These are phyloP conservation scores for Bipolaris cookei DNA, from an alignment of 2,329 filamentous ascomycete species.

Conservation along the genomic window DNA sequence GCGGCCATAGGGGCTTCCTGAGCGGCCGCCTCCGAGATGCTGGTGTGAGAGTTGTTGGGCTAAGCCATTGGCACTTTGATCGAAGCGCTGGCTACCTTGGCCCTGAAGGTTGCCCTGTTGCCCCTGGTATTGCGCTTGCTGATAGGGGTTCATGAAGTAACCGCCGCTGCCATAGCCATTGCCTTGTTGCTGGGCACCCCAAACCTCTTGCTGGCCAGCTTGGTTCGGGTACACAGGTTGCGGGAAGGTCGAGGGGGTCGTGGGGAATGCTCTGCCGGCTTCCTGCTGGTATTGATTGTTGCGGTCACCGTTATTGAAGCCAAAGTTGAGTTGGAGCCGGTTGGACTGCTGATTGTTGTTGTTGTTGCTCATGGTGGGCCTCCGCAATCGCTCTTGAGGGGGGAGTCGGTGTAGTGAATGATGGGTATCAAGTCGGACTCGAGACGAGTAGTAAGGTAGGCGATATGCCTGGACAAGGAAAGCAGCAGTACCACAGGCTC, in stretches of 20 bases:
- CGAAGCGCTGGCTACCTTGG: conserved; percentile 63
- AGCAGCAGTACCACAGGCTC: conserved; percentile 21
- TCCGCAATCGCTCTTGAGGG: conserved; percentile 20
- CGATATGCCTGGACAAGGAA: conserved; percentile 16
- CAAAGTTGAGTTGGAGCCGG: conserved; percentile 61
- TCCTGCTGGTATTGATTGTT: conserved; percentile 52
- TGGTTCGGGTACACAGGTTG: conserved; percentile 78
- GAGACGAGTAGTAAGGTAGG: conserved; percentile 19
- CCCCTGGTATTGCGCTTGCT: conserved; percentile 55
- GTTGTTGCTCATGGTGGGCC: conserved; percentile 46
- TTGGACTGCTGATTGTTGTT: conserved; percentile 51
- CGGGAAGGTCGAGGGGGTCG: conserved; percentile 94
- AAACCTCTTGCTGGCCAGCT: conserved; percentile 66
- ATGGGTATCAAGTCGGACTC: conserved; percentile 17
- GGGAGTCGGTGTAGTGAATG: conserved; percentile 14
- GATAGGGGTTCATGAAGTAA: conserved; percentile 60
- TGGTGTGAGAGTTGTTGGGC: conserved; percentile 97
- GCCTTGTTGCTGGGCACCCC: conserved; percentile 57
- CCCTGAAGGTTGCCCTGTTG: conserved; percentile 58
- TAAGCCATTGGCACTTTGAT: conserved; percentile 87
- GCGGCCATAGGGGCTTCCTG: conserved; percentile 69
- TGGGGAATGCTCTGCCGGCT: conserved; percentile 58
- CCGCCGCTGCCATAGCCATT: conserved; percentile 41
- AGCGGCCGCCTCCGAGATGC: conserved; percentile 77
- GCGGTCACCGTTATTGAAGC: conserved; percentile 50